A percentile compares a stretch with the other conserved stretches of the same genome.
phyloP scores from a whole-genome alignment of 1,139 yeast species.

The Candida labiduridarum region DNA sequence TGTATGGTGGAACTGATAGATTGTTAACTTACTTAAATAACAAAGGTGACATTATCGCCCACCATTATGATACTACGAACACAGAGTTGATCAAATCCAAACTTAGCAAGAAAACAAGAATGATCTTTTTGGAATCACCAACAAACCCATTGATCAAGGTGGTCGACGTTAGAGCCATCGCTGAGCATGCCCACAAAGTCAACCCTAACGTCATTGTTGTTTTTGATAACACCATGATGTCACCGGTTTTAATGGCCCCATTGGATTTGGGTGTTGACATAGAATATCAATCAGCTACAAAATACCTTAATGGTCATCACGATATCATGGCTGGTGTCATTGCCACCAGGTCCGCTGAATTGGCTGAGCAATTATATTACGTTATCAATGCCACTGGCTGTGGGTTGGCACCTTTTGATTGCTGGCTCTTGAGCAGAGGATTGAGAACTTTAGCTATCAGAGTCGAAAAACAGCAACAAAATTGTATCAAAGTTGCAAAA shows the following conservation, averaged over 20 bases:
- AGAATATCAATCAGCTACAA: slow-evolving; percentile 91
- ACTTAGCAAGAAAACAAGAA: slow-evolving; percentile 56
- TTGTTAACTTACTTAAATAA: slow-evolving; percentile 71
- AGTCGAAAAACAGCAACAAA: slow-evolving; percentile 83
- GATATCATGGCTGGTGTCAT: slow-evolving; percentile 92
- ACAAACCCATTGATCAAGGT: slow-evolving; percentile 91
- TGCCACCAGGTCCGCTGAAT: slow-evolving; percentile 62
- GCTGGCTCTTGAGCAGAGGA: slow-evolving; percentile 86
- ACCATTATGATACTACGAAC: slow-evolving; percentile 83
- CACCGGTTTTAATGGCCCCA: slow-evolving; percentile 84
- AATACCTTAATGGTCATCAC: slow-evolving; percentile 90
- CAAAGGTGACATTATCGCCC: slow-evolving; percentile 68
- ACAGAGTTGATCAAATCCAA: slow-evolving; percentile 58
- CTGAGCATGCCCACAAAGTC: slow-evolving; percentile 63
- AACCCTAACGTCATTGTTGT: slow-evolving; percentile 76
- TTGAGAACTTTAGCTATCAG: slow-evolving; percentile 83
- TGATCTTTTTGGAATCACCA: slow-evolving; percentile 86
- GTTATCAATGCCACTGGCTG: slow-evolving; percentile 89
- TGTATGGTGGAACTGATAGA: slow-evolving; percentile 91
- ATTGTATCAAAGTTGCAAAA: slow-evolving; percentile 73
- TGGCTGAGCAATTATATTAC: slow-evolving; percentile 72
- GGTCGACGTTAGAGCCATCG: slow-evolving; percentile 70
- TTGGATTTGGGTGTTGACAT: slow-evolving; percentile 85
- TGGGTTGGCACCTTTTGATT: slow-evolving; percentile 89
- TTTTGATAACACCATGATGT: slow-evolving; percentile 95